Evolutionary conservation across 1,139 yeast species (phyloP).

Genomic region (Candida labiduridarum): DNA sequence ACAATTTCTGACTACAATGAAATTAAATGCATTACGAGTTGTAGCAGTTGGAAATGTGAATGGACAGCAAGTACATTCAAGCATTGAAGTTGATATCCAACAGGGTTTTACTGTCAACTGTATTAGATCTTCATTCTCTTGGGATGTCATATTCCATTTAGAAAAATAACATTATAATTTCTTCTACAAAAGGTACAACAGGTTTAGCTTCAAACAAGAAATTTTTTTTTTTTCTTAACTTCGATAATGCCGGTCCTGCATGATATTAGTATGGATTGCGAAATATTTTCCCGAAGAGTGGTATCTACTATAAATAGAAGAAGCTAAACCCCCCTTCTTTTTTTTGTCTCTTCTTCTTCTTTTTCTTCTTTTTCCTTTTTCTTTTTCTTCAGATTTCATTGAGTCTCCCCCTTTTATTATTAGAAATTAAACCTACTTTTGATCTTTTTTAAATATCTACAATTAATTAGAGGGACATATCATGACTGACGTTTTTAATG

Average conservation of each 20-base stretch:
- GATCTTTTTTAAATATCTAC: not conserved
- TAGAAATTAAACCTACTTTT: conserved; percentile 2
- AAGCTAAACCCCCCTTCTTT: not conserved
- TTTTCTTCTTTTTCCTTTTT: not conserved
- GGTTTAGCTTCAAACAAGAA: not conserved
- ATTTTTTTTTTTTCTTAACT: not conserved
- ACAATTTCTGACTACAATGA: not conserved
- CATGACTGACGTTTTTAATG: conserved; percentile 49
- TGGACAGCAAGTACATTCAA: no score
- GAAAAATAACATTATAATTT: no score
- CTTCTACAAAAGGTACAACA: not conserved
- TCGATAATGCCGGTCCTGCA: not conserved
- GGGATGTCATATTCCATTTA: not conserved
- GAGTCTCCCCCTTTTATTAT: conserved; percentile 7
- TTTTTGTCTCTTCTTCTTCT: not conserved
- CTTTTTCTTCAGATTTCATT: conserved; percentile 4
- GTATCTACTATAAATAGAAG: not conserved
- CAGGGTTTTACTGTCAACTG: no score
- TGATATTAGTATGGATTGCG: not conserved
- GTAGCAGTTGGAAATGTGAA: no score
- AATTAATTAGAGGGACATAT: conserved; percentile 6
- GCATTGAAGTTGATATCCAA: no score
- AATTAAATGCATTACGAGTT: not conserved
- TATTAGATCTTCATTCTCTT: not conserved
- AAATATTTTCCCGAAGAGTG: not conserved